Conservation (phyloP, 805 yeast species). For the Isabelozyma pseudorhagii region DNA sequence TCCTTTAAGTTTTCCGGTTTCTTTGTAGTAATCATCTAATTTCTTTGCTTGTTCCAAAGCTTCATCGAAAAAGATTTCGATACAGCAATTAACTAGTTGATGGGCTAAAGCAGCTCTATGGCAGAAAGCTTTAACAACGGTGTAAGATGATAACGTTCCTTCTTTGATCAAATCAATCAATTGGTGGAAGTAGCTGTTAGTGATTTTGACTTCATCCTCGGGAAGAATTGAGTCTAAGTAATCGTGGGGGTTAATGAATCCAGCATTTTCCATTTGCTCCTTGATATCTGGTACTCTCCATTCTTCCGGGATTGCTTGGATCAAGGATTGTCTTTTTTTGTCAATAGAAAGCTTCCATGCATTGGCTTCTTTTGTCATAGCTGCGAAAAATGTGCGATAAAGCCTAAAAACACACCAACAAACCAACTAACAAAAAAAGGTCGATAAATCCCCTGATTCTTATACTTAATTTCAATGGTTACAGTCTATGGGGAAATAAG, state of each 20-base stretch:
- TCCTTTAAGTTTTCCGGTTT: constrained; percentile 6
- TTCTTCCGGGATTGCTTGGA: constrained; percentile 1
- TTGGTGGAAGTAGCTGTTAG: constrained; percentile 1
- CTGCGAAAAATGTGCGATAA: not conserved
- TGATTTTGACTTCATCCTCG: constrained; percentile 6
- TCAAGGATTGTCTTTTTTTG: not conserved
- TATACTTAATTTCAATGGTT: too few relatives aligned
- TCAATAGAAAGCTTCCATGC: not conserved
- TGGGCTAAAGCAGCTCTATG: constrained; percentile 24
- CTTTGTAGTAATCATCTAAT: constrained; percentile 7
- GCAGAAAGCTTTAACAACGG: constrained; percentile 17
- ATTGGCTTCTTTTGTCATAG: not conserved
- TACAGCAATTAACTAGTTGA: constrained; percentile 18
- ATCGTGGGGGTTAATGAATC: constrained; percentile 3
- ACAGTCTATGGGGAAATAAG: too few relatives aligned
- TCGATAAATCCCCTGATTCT: not conserved
- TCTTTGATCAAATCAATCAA: not conserved
- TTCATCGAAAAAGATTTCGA: constrained; percentile 18
- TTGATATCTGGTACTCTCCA: constrained; percentile 1
- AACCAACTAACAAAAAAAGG: too few relatives aligned
- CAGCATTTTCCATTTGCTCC: constrained; percentile 1
- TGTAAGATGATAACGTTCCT: constrained; percentile 5
- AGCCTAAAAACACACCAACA: not conserved
- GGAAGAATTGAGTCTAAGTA: constrained; percentile 6
- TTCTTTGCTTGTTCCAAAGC: constrained; percentile 15